Conservation (phyloP, 306 rosid species). For the Acacia crassicarpa region DNA sequence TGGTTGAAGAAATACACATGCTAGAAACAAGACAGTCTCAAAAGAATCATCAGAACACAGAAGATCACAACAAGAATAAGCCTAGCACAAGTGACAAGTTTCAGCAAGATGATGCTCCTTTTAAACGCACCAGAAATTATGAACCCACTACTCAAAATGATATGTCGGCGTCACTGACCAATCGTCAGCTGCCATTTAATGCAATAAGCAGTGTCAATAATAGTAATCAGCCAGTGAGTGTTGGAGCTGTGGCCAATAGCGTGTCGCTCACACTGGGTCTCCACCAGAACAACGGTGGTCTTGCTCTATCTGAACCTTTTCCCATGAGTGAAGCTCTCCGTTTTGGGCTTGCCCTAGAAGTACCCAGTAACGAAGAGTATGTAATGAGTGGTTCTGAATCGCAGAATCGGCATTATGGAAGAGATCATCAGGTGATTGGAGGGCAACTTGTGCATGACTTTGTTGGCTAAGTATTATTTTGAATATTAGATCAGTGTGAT, state of each 20-base stretch:
- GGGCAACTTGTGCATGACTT: conserved; percentile 67
- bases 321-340: conserved; percentile 56
- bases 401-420: conserved; percentile 57
- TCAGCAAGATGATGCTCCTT: conserved; percentile 26
- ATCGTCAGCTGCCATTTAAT: conserved; percentile 24
- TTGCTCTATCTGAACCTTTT: conserved; percentile 52
- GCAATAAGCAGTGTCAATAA: conserved; percentile 32
- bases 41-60: conserved; percentile 36
- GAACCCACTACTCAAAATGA: conserved; percentile 26
- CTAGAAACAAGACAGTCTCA: conserved; percentile 59
- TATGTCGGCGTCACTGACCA: conserved; percentile 18
- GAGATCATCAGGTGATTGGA: conserved; percentile 48
- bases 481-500: neutral
- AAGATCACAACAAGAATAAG: conserved; percentile 12
- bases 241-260: conserved; percentile 37
- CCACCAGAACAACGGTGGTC: conserved; percentile 54
- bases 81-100: conserved; percentile 23
- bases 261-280: conserved; percentile 70
- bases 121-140: conserved; percentile 42
- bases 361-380: conserved; percentile 35
- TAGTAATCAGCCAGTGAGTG: conserved; percentile 27
- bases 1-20: conserved; percentile 75
- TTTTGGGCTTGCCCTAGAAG: conserved; percentile 45
- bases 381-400: conserved; percentile 53
- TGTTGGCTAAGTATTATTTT: conserved; percentile 45